Evolutionary conservation across 2,329 filamentous ascomycete species (phyloP).

Genomic region (Acephala macrosclerotiorum): DNA sequence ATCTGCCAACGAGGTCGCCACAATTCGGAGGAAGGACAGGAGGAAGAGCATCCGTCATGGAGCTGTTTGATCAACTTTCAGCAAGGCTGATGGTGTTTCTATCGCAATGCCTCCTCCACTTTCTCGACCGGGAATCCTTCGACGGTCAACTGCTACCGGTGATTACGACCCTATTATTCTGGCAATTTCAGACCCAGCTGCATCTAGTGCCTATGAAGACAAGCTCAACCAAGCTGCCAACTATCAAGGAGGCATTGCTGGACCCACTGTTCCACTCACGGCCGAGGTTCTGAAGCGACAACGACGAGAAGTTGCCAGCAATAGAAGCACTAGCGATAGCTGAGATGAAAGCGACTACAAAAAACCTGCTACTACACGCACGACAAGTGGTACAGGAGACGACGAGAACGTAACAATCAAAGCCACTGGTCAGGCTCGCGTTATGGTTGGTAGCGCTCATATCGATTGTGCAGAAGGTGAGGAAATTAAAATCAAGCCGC

Average conservation of each 20-base stretch:
- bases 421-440: constrained; percentile 60
- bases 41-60: constrained; percentile 36
- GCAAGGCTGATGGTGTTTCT: constrained; percentile 33
- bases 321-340: constrained; percentile 65
- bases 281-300: constrained; percentile 57
- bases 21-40: constrained; percentile 27
- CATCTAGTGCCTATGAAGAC: constrained; percentile 49
- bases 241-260: constrained; percentile 62
- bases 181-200: constrained; percentile 19
- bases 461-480: constrained; percentile 66
- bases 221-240: constrained; percentile 52
- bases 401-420: constrained; percentile 69
- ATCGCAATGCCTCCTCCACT: constrained; percentile 41
- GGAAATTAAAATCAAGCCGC: constrained; percentile 62
- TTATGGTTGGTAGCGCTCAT: constrained; percentile 63
- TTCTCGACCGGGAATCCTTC: constrained; percentile 28
- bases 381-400: constrained; percentile 57
- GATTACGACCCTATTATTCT: constrained; percentile 18
- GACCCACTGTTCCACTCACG: constrained; percentile 58
- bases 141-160: constrained; percentile 24
- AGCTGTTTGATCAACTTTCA: constrained; percentile 27
- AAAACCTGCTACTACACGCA: constrained; percentile 66
- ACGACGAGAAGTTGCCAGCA: constrained; percentile 54
- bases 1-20: constrained; percentile 33
- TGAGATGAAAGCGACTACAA: constrained; percentile 70